Conservation (phyloP, 345 rosid species). For the Noccaea bulbosa region DNA sequence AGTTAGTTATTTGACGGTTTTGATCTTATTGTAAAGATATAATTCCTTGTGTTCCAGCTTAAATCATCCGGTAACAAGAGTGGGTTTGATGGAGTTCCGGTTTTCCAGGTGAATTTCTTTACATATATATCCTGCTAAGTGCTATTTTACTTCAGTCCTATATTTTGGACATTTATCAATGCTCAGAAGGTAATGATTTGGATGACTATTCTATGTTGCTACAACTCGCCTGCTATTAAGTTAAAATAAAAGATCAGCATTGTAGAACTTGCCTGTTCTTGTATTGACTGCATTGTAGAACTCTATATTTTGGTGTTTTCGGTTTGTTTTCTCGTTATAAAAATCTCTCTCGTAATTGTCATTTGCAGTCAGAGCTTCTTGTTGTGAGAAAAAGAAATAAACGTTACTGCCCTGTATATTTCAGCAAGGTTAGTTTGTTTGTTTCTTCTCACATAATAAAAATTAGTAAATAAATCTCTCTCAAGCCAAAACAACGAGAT, state of each 20-base stretch:
- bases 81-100: conserved; percentile 96
- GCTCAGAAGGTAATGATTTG: background rate
- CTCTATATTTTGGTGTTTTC: background rate
- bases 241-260: too few relatives aligned
- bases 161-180: background rate
- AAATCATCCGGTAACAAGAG: conserved; percentile 57
- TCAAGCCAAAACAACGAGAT: background rate
- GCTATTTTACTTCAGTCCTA: background rate
- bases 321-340: conserved; percentile 18
- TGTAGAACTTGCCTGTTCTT: background rate
- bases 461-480: background rate
- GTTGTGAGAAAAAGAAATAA: conserved; percentile 77
- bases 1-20: background rate
- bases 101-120: conserved; percentile 71
- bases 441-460: conserved; percentile 20
- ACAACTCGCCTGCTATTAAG: background rate
- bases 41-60: conserved; percentile 52
- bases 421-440: conserved; percentile 94
- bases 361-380: conserved; percentile 89
- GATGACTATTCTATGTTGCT: background rate
- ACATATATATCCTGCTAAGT: background rate
- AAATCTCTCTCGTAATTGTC: background rate
- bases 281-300: too few relatives aligned
- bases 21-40: conserved; percentile 10
- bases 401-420: conserved; percentile 90